Evolutionary conservation across 1,284 basidiomycete genomes (phyloP).

Genomic region (Erythrobasidium hasegawianum): DNA sequence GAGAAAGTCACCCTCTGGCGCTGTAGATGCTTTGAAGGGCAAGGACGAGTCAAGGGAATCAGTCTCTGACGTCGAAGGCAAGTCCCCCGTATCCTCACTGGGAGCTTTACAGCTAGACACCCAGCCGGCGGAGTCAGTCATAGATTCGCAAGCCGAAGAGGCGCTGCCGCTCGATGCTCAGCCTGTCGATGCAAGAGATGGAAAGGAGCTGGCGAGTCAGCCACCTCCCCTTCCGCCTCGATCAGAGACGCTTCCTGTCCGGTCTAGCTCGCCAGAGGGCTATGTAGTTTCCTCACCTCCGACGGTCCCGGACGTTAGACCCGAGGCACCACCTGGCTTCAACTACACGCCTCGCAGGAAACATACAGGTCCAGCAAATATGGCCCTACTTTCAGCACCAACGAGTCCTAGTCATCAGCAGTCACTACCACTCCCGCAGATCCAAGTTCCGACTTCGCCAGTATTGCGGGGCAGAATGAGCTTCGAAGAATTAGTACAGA

Average conservation of each 20-base stretch:
- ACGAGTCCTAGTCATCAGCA: background rate
- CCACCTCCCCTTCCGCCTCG: slow-evolving; percentile 24
- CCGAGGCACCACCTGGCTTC: slow-evolving; percentile 6
- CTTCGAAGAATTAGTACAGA: slow-evolving; percentile 27
- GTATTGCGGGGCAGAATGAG: slow-evolving; percentile 16
- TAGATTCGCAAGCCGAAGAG: no score
- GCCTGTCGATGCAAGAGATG: no score
- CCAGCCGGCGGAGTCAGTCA: no score
- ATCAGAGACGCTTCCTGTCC: slow-evolving; percentile 13
- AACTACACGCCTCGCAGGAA: slow-evolving; percentile 20
- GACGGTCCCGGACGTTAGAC: background rate
- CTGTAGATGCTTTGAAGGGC: background rate
- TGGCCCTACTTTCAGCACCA: background rate
- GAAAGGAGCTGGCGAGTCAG: no score
- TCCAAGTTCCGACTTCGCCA: background rate
- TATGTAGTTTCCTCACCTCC: slow-evolving; percentile 9
- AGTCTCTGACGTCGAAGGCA: background rate
- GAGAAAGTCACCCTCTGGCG: slow-evolving; percentile 15
- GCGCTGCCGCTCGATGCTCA: no score
- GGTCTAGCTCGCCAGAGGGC: slow-evolving; percentile 16
- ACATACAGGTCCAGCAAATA: background rate
- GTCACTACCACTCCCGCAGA: background rate
- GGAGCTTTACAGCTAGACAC: no score
- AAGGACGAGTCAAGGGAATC: background rate
- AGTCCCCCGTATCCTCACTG: background rate